Conservation (phyloP, 306 rosid species). For the Prunus armeniaca region DNA sequence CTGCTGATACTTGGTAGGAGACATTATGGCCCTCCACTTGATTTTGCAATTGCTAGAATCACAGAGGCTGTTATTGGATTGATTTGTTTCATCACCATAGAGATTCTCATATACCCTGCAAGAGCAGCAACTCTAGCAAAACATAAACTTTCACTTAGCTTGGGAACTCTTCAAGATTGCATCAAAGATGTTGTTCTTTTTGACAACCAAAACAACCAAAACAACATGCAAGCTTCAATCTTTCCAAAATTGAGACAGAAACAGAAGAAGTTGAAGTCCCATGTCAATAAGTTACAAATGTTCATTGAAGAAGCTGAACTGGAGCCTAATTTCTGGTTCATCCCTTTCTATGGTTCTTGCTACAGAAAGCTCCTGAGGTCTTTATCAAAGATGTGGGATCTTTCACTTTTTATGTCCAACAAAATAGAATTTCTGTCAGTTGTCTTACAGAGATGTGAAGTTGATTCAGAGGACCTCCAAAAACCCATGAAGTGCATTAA, state of each 20-base stretch:
- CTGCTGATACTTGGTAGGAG: conserved; percentile 67
- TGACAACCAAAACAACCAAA: not conserved
- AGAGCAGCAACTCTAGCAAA: conserved; percentile 72
- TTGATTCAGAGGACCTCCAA: conserved; percentile 14
- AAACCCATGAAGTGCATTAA: conserved; percentile 30
- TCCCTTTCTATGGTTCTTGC: conserved; percentile 51
- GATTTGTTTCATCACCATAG: conserved; percentile 45
- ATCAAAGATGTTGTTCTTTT: conserved; percentile 26
- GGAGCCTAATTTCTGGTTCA: conserved; percentile 83
- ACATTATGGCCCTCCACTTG: conserved; percentile 47
- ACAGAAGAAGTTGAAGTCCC: conserved; percentile 38
- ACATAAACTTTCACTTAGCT: conserved; percentile 46
- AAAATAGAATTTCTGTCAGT: conserved; percentile 38
- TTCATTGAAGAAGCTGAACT: conserved; percentile 56
- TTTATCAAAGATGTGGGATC: conserved; percentile 44
- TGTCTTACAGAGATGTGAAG: conserved; percentile 20
- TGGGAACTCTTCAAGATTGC: conserved; percentile 50
- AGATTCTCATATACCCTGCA: conserved; percentile 42
- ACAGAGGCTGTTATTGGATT: conserved; percentile 67
- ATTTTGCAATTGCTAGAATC: conserved; percentile 66
- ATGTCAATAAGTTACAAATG: conserved; percentile 34
- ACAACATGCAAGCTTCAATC: conserved; percentile 17
- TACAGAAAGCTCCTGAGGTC: conserved; percentile 52
- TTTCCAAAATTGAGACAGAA: conserved; percentile 27
- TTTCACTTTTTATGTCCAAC: conserved; percentile 27